Base-by-base conservation (phyloP, 768 basidiomycete genomes). In the Russula virescens region DNA sequence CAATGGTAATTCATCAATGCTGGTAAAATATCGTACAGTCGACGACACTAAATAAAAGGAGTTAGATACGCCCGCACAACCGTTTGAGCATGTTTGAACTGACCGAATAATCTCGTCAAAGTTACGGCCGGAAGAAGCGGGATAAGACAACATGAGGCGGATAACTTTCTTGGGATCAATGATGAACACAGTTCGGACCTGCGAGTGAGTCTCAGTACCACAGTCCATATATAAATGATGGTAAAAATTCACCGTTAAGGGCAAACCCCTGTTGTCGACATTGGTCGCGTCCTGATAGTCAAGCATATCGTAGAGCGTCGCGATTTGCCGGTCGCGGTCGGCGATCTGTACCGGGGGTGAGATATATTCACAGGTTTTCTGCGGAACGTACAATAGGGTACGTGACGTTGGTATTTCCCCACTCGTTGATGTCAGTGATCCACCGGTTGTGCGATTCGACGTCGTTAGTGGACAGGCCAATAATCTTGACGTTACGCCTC, bases 131-230 rank as follows among this genome's bases (percentile, higher is more conserved):
- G 95, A 94, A 14, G 93, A 88, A 53, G 96, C 95, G 62, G 97
- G 97, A 79, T 98, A 98, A 28, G 93, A 78, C 67, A 99, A 69
- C 18, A 85, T 91, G 69, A 97, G 78, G 65, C 96, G 90, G 72
- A 99, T 97, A 70, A 85, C 81, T 79, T 97, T 94, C 78, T 92
- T 93, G 49, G 97, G 95, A 78, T 99, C 97, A 71, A 99, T 93
- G 67, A 99, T 78, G 76, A 96, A 99, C 64, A 99, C 97, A 9
- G 94, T 97, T 63, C 97, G 89, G 76, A 99, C 85, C 88, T 91
- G 60, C 19, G 49, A 26, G 38, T n/a, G 34, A 43, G 58, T 23
- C 35, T 62, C 40, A 58, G 21, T 21, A 25, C 26, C 19, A 26
- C n/a, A 40, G 28, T 23, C 31, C 10, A 26, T 23, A 46, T 43